Evolutionary conservation across 1,139 yeast species (phyloP), one percentile per base, ranked within the genome.

Genomic region (Sugiyamaella novakii): DNA sequence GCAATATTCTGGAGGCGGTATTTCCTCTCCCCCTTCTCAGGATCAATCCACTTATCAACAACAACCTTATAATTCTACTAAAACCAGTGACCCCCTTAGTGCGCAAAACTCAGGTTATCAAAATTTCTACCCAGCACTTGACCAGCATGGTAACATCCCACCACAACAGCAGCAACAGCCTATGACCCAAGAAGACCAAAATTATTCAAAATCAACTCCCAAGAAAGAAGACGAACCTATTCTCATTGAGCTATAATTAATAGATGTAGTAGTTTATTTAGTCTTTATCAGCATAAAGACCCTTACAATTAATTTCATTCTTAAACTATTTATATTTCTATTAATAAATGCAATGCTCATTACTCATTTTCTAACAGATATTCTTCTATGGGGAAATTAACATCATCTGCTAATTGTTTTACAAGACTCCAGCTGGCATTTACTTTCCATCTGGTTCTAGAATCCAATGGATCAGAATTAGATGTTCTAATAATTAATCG

Each of bases 381-480:
- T 44, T 76, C 78, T 19, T 71, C 73, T 2, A 84, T 65, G 0
- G 80, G 83, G 53, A 84, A 75, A n/a, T 72, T 67, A 17, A 83
- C 64, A 34, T 79, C 82, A 24, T 68, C 64, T 0, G 88, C 80
- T 10, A 83, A 63, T 15, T 68, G 65, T 51, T 74, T 73, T 4
- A 80, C 75, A 24, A 76, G 72, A 5, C 72, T 68, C 80, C 82
- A 82, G 35, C 75, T 70, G 12, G 81, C 75, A 57, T 80, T 82
- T 54, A 83, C 76, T 57, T 75, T 79, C 88, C 89, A 83, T 51
- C 81, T 70, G 1, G 84, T 77, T 55, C 79, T 75, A 5, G 86
- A 76, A 50, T 79, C 84, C 36, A 84, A 69, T 15, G 80, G 76
- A 61, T 84, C 88, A 3, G 77, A 68, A 14, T 76, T 71, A 12